Base-by-base conservation (phyloP, 2,329 filamentous ascomycete genomes). In the Malbranchea zuffiana region DNA sequence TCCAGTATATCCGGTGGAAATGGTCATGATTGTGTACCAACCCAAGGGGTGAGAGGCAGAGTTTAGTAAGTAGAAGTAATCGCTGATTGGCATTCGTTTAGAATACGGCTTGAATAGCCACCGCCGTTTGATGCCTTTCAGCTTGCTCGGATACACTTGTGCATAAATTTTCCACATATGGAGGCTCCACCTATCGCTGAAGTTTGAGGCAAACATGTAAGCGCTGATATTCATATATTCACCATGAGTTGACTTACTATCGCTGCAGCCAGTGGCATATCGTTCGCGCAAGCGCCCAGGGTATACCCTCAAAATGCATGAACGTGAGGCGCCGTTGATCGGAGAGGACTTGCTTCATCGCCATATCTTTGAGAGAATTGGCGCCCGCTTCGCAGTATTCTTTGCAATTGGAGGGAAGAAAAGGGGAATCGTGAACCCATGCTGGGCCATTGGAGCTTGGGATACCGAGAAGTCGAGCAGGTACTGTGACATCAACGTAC, bases 151-250 rank as follows among this genome's bases (percentile, higher is more conserved):
- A 45, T 65, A 66, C 12, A 44, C 49, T 3, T 47, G 53, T 11
- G 55, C 54, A 35, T 64, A 53, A n/a, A 63, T 47, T 26, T 60
- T 63, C 63, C 63, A 67, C 46, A 62, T 57, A 35, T 63, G 50
- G 18, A 64, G 45, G 15, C 59, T 66, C 41, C 54, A 48, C 25
- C 54, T 58, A 11, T 48, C 44, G 41, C 59, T 62, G 32, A 8
- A 39, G 12, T 24, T 39, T n/a, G 17, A 16, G 18, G 29, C 12
- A 13, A n/a, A 13, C 5, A 32, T 25, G n/a, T 5, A 20, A 6
- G 8, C 1, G 11, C 8, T n/a, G n/a, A n/a, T n/a, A n/a, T n/a
- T n/a, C n/a, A n/a, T n/a, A n/a, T n/a, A n/a, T n/a, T n/a, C n/a
- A n/a, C n/a, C n/a, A n/a, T n/a, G n/a, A 11, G 16, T 20, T 19